Conservation (phyloP, 1,139 yeast genomes). For the Kodamaea anthophila region DNA sequence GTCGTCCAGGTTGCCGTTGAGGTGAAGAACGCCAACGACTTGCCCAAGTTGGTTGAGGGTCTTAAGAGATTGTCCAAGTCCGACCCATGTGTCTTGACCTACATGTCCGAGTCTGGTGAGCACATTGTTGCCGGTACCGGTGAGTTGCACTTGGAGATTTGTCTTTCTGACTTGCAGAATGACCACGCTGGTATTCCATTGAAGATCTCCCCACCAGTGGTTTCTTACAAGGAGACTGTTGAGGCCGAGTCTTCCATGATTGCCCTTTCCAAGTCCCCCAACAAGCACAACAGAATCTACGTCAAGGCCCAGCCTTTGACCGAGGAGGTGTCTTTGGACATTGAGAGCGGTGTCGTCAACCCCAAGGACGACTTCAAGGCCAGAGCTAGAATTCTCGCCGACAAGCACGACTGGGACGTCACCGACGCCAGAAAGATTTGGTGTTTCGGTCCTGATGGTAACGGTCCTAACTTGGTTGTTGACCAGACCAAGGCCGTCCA, state of each 20-base stretch:
- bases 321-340: slow-evolving; percentile 89
- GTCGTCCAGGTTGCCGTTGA: slow-evolving; percentile 99
- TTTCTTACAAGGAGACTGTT: slow-evolving; percentile 98
- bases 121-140: slow-evolving; percentile 99
- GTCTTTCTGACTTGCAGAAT: slow-evolving; percentile 91
- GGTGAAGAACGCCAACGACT: slow-evolving; percentile 98
- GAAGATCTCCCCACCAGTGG: slow-evolving; percentile 96
- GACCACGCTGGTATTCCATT: slow-evolving; percentile 99
- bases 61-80: slow-evolving; percentile 99
- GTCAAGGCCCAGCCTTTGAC: slow-evolving; percentile 94
- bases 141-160: slow-evolving; percentile 99
- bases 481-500: slow-evolving; percentile 99
- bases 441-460: slow-evolving; percentile 99
- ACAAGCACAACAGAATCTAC: slow-evolving; percentile 99
- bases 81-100: slow-evolving; percentile 94
- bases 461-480: slow-evolving; percentile 97
- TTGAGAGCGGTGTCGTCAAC: slow-evolving; percentile 85
- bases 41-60: slow-evolving; percentile 99
- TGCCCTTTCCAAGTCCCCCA: slow-evolving; percentile 98
- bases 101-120: slow-evolving; percentile 94
- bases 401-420: slow-evolving; percentile 99
- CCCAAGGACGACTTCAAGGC: slow-evolving; percentile 98
- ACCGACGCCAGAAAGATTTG: slow-evolving; percentile 99
- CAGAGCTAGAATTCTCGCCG: slow-evolving; percentile 98
- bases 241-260: slow-evolving; percentile 87